Evolutionary conservation across 805 yeast species (phyloP).

Genomic region (Brettanomyces naardenensis): DNA sequence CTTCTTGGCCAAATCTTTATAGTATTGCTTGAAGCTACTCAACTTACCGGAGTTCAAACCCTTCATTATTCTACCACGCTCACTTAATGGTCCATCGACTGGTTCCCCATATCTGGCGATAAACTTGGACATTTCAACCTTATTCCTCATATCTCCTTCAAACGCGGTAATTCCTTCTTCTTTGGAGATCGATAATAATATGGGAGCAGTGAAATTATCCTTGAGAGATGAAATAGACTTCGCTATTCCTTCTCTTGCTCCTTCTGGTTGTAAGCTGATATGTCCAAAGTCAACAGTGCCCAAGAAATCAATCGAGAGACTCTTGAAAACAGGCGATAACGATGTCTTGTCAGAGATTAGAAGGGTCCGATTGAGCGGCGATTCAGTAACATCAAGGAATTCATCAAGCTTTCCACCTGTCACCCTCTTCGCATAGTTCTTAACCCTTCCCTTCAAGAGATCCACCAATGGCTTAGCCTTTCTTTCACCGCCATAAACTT

Average conservation of each 20-base stretch:
- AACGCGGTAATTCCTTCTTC: constrained; percentile 11
- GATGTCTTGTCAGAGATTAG: constrained; percentile 43
- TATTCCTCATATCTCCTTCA: constrained; percentile 24
- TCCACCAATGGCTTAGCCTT: constrained; percentile 44
- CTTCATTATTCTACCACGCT: constrained; percentile 14
- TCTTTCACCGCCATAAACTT: constrained; percentile 56
- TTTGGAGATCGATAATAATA: constrained; percentile 16
- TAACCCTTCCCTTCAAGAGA: constrained; percentile 48
- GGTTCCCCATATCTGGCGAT: constrained; percentile 25
- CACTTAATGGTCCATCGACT: constrained; percentile 27
- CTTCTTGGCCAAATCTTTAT: no score
- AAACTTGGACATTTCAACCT: constrained; percentile 25
- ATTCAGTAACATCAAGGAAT: constrained; percentile 14
- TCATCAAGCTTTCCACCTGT: constrained; percentile 25
- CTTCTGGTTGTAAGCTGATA: constrained; percentile 25
- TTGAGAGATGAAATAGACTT: constrained; percentile 9
- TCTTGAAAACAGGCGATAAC: constrained; percentile 49
- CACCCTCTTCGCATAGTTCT: constrained; percentile 55
- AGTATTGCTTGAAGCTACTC: constrained; percentile 16
- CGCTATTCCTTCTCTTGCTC: constrained; percentile 12
- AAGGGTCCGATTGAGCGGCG: constrained; percentile 30
- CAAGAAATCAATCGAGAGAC: constrained; percentile 65
- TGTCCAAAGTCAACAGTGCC: constrained; percentile 41
- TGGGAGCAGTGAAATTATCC: constrained; percentile 14
- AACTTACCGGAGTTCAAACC: constrained; percentile 16